A percentile compares a stretch with the other conserved stretches of the same genome.
These are phyloP conservation scores for Sporothrix mexicana DNA, from an alignment of 2,329 filamentous ascomycete species.

Conservation along the genomic window DNA sequence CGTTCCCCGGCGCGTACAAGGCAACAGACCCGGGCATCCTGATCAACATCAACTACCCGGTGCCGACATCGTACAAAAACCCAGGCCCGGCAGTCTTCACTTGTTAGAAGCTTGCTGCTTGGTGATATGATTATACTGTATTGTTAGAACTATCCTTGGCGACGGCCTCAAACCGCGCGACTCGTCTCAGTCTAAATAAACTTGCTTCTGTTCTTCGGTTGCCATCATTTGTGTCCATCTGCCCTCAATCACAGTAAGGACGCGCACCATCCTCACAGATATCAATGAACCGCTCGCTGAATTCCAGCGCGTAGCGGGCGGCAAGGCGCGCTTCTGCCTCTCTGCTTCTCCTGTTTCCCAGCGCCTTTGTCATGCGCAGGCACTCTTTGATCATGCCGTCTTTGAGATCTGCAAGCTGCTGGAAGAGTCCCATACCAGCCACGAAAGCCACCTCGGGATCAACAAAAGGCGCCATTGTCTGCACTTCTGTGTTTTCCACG, in stretches of 20 bases:
- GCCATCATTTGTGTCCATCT: too few species aligned
- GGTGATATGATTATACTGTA: not conserved
- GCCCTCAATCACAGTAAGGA: not conserved
- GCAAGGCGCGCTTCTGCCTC: conserved; percentile 32
- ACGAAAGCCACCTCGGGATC: conserved; percentile 13
- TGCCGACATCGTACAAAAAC: conserved; percentile 39
- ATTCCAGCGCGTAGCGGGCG: conserved; percentile 34
- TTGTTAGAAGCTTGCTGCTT: conserved; percentile 7
- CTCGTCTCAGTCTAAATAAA: too few species aligned
- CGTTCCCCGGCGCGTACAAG: conserved; percentile 40
- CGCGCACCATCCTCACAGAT: conserved; percentile 6
- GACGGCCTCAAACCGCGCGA: too few species aligned
- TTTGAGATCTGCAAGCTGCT: conserved; percentile 27
- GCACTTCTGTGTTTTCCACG: conserved; percentile 16
- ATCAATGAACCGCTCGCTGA: conserved; percentile 20
- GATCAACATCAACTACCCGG: conserved; percentile 41
- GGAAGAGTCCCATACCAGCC: conserved; percentile 30
- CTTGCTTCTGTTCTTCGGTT: not conserved
- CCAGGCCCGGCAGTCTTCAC: conserved; percentile 36
- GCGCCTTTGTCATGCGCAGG: conserved; percentile 17
- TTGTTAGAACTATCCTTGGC: too few species aligned
- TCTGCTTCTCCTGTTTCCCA: conserved; percentile 17
- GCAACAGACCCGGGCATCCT: conserved; percentile 39
- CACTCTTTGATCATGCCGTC: conserved; percentile 34
- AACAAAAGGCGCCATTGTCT: conserved; percentile 27